Conservation (phyloP, 345 rosid genomes). For the Linum lewisii region DNA sequence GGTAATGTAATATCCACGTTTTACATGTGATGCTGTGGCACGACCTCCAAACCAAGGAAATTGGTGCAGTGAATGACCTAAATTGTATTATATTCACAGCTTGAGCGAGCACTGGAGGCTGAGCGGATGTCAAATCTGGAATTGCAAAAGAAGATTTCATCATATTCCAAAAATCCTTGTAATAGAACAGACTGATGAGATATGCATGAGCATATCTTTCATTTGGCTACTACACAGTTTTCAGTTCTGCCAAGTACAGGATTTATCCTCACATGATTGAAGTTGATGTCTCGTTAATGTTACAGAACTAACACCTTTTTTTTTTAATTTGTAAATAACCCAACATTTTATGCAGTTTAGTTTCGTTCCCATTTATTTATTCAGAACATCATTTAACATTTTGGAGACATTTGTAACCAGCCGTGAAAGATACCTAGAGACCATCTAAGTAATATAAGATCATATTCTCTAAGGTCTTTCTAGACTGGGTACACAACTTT, state of each 20-base stretch:
- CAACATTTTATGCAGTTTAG: no score
- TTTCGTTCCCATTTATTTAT: no score
- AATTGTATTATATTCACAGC: constrained; percentile 26
- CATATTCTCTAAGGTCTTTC: no score
- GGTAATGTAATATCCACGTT: constrained; percentile 28
- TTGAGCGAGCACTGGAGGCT: constrained; percentile 77
- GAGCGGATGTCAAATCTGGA: constrained; percentile 78
- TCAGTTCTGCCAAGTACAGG: background rate
- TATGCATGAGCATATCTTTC: no score
- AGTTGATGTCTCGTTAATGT: background rate
- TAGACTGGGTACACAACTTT: no score
- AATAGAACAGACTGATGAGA: constrained; percentile 23
- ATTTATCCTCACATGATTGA: background rate
- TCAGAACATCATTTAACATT: no score
- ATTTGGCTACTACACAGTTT: background rate
- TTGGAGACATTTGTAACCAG: no score
- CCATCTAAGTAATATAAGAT: no score
- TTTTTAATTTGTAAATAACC: no score
- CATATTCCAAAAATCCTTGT: constrained; percentile 18
- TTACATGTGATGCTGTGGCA: background rate
- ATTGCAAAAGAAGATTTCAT: constrained; percentile 55
- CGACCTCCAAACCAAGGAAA: background rate
- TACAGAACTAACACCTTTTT: no score
- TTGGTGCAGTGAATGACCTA: background rate
- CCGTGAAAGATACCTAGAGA: no score